Evolutionary conservation across 768 basidiomycete genomes (phyloP).

Genomic region (Crassisporium funariophilum): DNA sequence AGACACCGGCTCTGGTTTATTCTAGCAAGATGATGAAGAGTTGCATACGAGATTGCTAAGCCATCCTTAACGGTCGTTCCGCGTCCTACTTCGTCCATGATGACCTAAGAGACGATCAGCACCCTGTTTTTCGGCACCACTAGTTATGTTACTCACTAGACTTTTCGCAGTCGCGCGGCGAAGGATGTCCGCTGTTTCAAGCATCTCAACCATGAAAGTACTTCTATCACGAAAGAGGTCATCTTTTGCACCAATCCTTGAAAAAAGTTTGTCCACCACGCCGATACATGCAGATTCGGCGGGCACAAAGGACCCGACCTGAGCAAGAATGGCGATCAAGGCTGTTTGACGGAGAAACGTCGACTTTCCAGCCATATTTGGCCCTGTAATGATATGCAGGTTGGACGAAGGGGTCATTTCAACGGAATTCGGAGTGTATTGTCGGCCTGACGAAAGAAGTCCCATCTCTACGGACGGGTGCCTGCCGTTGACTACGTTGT

Average conservation of each 20-base stretch:
- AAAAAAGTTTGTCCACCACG: conserved; percentile 89
- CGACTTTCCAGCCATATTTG: conserved; percentile 96
- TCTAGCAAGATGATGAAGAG: conserved; percentile 77
- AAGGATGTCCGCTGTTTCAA: conserved; percentile 92
- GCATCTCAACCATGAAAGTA: conserved; percentile 99
- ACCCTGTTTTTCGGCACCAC: background rate
- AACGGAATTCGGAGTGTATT: conserved; percentile 86
- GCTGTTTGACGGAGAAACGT: conserved; percentile 92
- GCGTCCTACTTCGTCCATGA: conserved; percentile 99
- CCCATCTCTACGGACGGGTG: conserved; percentile 95
- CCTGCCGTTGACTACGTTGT: conserved; percentile 76
- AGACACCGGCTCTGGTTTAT: conserved; percentile 80
- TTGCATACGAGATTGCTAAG: conserved; percentile 90
- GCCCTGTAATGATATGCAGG: conserved; percentile 87
- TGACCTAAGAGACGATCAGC: conserved; percentile 59
- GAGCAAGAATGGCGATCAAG: conserved; percentile 86
- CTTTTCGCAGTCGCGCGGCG: conserved; percentile 80
- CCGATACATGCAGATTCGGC: conserved; percentile 81
- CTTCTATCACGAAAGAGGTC: conserved; percentile 92
- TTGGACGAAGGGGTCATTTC: conserved; percentile 58
- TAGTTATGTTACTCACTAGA: conserved; percentile 53
- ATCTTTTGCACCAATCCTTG: conserved; percentile 93
- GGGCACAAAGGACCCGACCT: conserved; percentile 92
- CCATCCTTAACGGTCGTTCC: conserved; percentile 94
- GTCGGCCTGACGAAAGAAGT: conserved; percentile 68